Percentiles rank a stretch among this genome's conserved stretches.
These are phyloP conservation scores for Closterium sp. DNA, from an alignment of 139 green algal genomes.

Conservation along the genomic window DNA sequence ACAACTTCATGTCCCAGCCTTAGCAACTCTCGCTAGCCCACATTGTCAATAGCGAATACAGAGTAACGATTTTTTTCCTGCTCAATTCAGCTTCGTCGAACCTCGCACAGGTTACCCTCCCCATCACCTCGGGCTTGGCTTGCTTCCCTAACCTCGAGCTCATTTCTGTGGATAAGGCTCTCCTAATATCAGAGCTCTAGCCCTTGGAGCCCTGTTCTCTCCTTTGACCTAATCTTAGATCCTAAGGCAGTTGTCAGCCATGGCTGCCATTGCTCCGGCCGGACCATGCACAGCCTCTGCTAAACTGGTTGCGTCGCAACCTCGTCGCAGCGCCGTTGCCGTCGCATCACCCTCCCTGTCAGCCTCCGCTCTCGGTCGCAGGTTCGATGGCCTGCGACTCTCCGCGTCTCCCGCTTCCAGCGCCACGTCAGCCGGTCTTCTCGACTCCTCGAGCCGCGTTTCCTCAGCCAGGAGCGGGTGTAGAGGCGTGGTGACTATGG, in stretches of 20 bases:
- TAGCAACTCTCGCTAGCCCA: neutral
- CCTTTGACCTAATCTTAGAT: neutral
- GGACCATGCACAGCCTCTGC: neutral
- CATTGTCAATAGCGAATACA: too few relatives aligned
- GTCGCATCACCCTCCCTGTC: neutral
- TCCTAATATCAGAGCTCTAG: neutral
- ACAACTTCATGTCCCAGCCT: neutral
- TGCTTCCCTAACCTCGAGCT: neutral
- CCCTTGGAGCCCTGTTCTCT: neutral
- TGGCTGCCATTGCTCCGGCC: neutral
- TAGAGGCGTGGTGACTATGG: conserved; percentile 39
- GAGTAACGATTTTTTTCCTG: too few relatives aligned
- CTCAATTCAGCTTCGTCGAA: neutral
- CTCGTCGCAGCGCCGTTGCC: neutral
- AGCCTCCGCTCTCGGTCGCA: neutral
- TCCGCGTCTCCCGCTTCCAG: neutral
- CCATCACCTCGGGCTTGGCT: too few relatives aligned
- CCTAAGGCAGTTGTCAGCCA: neutral
- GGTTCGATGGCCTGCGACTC: neutral
- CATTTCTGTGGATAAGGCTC: neutral
- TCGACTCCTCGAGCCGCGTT: neutral
- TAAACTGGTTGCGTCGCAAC: neutral
- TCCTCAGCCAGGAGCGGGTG: neutral
- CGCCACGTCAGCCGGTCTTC: neutral
- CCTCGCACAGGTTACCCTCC: too few relatives aligned